Evolutionary conservation across 2,329 filamentous ascomycete genomes (phyloP), one percentile per base, ranked within the genome.

Genomic region (Pseudogymnoascus destructans): DNA sequence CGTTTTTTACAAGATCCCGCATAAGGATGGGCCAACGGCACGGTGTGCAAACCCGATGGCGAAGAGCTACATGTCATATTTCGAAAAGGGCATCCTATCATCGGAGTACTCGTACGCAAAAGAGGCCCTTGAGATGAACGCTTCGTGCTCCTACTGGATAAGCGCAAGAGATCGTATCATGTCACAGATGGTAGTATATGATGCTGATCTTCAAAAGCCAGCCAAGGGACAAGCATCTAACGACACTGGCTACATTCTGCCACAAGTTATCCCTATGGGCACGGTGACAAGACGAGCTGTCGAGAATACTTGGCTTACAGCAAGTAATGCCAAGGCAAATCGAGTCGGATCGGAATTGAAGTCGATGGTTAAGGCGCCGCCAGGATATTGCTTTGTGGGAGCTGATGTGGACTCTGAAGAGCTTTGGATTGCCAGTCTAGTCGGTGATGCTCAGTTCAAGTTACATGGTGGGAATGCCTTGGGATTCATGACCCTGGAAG

Each of bases 141-240:
- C 93, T 0, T 95, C 90, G 0, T 98, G 95, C 69, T 97, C 92
- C 0, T 98, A 98, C 72, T 98, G 95, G 93, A 97, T 98, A 65
- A 95, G 89, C 66, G 91, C 93, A 13, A 81, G 93, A 61, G 89
- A 95, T 67, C 79, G 93, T 55, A 98, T 98, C 71, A 92, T 76
- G 78, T 87, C 85, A n/a, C 93, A 98, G 68, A 88, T 97, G 78
- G 91, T 95, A 1, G 87, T 98, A 1, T 96, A 95, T 68, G 78
- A 90, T 60, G 76, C 84, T 32, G 84, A 95, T 62, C 61, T 75
- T 15, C 62, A 70, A 66, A 55, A 62, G 61, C 13, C 61, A 62
- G 23, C 27, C 57, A n/a, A 21, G 59, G 27, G 61, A 23, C 59
- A 66, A 38, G 33, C 62, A 65, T 60, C 64, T 36, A 61, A 64